A percentile compares a stretch with the other conserved stretches of the same genome.
Evolutionary conservation across 192 early-diverging fungal species (phyloP).

Genomic region (Phlyctochytrium bullatum): DNA sequence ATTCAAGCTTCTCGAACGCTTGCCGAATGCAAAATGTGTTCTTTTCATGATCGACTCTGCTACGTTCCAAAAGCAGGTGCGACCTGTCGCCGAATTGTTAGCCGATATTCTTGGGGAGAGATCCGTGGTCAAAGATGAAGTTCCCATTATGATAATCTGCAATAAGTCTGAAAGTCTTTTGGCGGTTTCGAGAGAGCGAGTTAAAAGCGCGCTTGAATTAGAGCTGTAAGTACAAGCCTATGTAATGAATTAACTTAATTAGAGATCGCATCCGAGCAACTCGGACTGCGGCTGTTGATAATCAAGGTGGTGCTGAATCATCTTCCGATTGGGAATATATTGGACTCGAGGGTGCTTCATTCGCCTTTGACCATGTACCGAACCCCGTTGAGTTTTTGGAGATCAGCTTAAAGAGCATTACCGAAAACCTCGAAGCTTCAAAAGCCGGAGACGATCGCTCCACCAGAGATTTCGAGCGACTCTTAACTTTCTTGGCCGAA

Average conservation of each 20-base stretch:
- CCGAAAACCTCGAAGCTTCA: no score
- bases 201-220: slow-evolving; percentile 66
- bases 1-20: slow-evolving; percentile 68
- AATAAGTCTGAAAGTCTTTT: slow-evolving; percentile 80
- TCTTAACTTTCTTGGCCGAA: no score
- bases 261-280: slow-evolving; percentile 67
- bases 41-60: slow-evolving; percentile 80
- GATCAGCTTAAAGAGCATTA: not conserved
- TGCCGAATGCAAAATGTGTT: slow-evolving; percentile 64
- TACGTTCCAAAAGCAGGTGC: slow-evolving; percentile 48
- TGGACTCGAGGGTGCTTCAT: slow-evolving; percentile 1
- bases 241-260: not conserved
- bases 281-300: slow-evolving; percentile 64
- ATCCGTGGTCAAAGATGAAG: slow-evolving; percentile 52
- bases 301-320: slow-evolving; percentile 43
- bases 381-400: not conserved
- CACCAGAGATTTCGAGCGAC: no score
- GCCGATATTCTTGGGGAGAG: slow-evolving; percentile 77
- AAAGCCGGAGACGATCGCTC: no score
- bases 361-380: not conserved
- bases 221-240: slow-evolving; percentile 56
- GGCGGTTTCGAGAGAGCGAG: slow-evolving; percentile 63
- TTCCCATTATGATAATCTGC: slow-evolving; percentile 72
- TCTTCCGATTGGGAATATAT: slow-evolving; percentile 1
- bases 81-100: slow-evolving; percentile 71